Evolutionary conservation across 768 basidiomycete genomes (phyloP), one percentile per base, ranked within the genome.

Genomic region (Lanmaoa pseudosensibilis): DNA sequence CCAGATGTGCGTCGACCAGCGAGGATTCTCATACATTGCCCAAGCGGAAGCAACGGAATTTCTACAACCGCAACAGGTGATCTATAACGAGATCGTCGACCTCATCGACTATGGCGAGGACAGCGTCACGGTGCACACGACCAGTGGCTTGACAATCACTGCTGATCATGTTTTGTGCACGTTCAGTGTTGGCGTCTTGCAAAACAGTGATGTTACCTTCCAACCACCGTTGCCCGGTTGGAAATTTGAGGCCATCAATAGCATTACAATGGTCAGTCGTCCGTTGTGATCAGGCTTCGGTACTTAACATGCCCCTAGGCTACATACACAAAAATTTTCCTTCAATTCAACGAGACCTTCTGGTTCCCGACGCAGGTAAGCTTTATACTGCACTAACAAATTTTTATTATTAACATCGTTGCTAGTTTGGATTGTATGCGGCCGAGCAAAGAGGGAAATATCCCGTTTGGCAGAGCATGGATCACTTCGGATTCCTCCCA

Each of bases 131-230:
- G 79, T 89, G 33, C 73, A 74, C 16, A 72, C 85, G 32, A 59
- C 69, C 1, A 70, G 77, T 54, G 83, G 82, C 1, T 57, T 69
- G 34, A 70, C 40, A 2, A 62, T 87, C 23, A 72, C 68, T 15
- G 84, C 78, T 16, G 80, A 86, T 50, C 83, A 85, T 65, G 84
- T 80, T 4, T 65, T 89, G 30, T 82, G 81, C 58, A 88, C 87
- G 0, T 88, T 88, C 70, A 87, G 86, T 57, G 65, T 86, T 2
- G 87, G 87, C 0, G 87, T 89, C 8, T 72, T 89, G 52, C 87
- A 89, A 70, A 75, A 85, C 54, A 72, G 78, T 32, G 85, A 87
- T 56, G 81, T 88, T 5, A 55, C 50, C 4, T 88, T 86, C 59
- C 64, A 77, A 40, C 87, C 87, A 2, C 23, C 70, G 9, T 65